Evolutionary conservation across 331 rosid genomes (phyloP).

Genomic region (Rhamnella rubrinervis): DNA sequence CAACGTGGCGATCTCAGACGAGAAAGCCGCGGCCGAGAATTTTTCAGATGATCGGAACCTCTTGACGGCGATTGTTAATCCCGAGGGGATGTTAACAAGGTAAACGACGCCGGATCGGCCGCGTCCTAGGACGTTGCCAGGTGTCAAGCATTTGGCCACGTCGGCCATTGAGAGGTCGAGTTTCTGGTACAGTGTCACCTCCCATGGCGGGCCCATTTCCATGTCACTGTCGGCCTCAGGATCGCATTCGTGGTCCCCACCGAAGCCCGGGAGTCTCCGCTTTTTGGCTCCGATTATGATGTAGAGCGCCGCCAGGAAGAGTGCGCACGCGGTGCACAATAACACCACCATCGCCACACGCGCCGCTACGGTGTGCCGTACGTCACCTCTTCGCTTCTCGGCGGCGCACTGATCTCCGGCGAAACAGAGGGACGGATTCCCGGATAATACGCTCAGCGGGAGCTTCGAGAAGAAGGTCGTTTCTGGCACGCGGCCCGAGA

Average conservation of each 20-base stretch:
- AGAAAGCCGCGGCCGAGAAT: conserved; percentile 68
- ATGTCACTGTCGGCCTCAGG: conserved; percentile 48
- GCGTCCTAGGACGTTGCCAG: conserved; percentile 65
- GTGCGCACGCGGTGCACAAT: conserved; percentile 62
- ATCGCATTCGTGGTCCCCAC: conserved; percentile 28
- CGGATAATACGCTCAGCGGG: conserved; percentile 67
- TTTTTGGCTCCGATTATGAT: conserved; percentile 42
- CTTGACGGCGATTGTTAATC: conserved; percentile 63
- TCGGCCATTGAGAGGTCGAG: conserved; percentile 76
- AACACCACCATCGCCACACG: conserved; percentile 79
- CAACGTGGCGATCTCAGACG: conserved; percentile 81
- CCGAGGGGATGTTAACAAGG: conserved; percentile 40
- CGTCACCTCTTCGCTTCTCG: not conserved
- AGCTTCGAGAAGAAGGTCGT: conserved; percentile 81
- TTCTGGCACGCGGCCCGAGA: conserved; percentile 73
- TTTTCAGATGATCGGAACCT: conserved; percentile 52
- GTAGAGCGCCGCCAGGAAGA: conserved; percentile 75
- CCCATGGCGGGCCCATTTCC: conserved; percentile 88
- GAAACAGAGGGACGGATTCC: conserved; percentile 69
- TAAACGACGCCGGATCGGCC: conserved; percentile 90
- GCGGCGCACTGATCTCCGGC: conserved; percentile 47
- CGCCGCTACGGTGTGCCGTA: conserved; percentile 45
- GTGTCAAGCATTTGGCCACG: conserved; percentile 55
- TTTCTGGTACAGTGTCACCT: conserved; percentile 86
- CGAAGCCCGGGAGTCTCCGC: conserved; percentile 30